Evolutionary conservation across 2,329 filamentous ascomycete species (phyloP).

Genomic region (Fusarium oxysporum): DNA sequence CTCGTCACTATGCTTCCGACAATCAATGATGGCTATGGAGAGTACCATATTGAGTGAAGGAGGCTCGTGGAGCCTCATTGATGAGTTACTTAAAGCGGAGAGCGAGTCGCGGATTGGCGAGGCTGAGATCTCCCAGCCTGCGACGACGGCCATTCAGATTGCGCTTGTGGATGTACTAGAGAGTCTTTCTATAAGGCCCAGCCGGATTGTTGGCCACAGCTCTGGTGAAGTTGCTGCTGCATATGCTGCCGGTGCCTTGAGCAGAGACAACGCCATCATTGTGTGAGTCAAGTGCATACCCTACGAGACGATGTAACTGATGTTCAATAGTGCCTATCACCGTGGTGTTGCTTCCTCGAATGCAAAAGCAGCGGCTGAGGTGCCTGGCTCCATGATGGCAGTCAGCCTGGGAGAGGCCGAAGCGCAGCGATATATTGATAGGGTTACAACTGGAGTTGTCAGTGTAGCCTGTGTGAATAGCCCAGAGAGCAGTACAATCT

Average conservation of each 20-base stretch:
- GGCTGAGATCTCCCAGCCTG: slow-evolving; percentile 6
- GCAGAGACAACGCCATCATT: not conserved
- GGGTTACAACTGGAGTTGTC: not conserved
- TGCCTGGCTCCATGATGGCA: slow-evolving; percentile 11
- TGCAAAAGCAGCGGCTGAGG: not conserved
- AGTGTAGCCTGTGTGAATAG: slow-evolving; percentile 10
- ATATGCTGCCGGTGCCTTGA: slow-evolving; percentile 1
- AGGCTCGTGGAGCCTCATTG: not conserved
- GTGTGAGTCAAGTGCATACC: not conserved
- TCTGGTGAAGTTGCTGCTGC: slow-evolving; percentile 10
- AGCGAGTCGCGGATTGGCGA: not conserved
- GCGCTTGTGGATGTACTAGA: slow-evolving; percentile 1
- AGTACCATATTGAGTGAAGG: not conserved
- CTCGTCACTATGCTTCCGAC: not conserved
- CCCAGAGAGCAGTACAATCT: not conserved
- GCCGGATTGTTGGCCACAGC: not conserved
- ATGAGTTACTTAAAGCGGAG: not conserved
- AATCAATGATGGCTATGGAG: slow-evolving; percentile 1
- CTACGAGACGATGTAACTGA: not conserved
- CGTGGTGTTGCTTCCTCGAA: not conserved
- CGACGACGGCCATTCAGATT: slow-evolving; percentile 4
- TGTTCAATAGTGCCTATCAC: not conserved
- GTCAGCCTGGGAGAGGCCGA: not conserved
- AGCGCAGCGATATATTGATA: slow-evolving; percentile 1
- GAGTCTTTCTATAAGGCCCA: not conserved